Conservation (phyloP, 2,329 filamentous ascomycete genomes). For the Lasiodiplodia citricola region DNA sequence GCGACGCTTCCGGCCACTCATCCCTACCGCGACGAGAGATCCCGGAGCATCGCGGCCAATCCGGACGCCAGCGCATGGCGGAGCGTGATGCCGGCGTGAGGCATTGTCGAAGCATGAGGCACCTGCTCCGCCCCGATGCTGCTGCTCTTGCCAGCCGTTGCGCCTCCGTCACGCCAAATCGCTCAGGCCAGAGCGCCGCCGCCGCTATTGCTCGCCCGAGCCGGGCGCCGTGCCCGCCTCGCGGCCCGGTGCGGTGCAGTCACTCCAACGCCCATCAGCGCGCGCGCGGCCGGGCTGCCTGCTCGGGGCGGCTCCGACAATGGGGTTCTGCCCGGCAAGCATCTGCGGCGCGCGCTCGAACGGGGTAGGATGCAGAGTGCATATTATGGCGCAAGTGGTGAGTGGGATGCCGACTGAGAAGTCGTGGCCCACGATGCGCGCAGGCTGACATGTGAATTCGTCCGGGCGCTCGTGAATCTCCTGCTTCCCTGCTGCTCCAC, state of each 20-base stretch:
- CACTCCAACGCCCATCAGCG: slow-evolving; percentile 6
- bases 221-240: slow-evolving; percentile 4
- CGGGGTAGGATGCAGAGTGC: background rate
- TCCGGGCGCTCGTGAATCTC: slow-evolving; percentile 11
- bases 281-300: background rate
- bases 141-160: background rate
- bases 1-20: slow-evolving; percentile 21
- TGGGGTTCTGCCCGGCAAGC: slow-evolving; percentile 13
- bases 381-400: background rate
- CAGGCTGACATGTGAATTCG: slow-evolving; percentile 17
- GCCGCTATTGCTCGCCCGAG: background rate
- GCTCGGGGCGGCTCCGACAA: slow-evolving; percentile 11
- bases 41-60: slow-evolving; percentile 7
- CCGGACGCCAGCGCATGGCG: background rate
- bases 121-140: background rate
- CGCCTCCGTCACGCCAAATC: background rate
- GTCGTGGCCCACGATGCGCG: slow-evolving; percentile 8
- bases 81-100: slow-evolving; percentile 21
- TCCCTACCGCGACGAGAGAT: background rate
- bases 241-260: slow-evolving; percentile 16
- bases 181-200: background rate
- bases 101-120: background rate
- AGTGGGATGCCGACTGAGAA: background rate
- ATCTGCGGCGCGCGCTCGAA: background rate
- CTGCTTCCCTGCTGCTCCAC: slow-evolving; percentile 18